Conservation (phyloP, 768 basidiomycete species). For the Serendipita sp. region DNA sequence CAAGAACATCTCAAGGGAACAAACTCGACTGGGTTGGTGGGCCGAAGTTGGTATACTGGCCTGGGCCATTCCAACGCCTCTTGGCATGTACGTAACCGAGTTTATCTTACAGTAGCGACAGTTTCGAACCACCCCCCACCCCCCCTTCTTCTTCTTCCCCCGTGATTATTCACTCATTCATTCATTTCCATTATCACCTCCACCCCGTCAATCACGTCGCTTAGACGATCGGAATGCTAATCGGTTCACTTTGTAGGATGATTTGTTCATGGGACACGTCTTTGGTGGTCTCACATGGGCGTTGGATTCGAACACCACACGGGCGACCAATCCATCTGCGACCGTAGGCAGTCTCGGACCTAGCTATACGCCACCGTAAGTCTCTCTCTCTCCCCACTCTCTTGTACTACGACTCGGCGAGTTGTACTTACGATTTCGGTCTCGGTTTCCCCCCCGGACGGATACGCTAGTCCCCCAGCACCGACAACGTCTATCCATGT, state of each 20-base stretch:
- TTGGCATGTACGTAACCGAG: constrained; percentile 38
- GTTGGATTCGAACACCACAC: constrained; percentile 52
- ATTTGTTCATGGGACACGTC: constrained; percentile 54
- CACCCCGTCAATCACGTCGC: not conserved
- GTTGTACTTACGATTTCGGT: too few relatives aligned
- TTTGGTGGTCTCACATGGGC: constrained; percentile 61
- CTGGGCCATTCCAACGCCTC: constrained; percentile 68
- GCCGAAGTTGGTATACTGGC: constrained; percentile 72
- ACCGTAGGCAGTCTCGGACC: constrained; percentile 33
- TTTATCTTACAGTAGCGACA: too few relatives aligned
- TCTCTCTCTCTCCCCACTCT: not conserved
- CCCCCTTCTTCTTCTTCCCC: too few relatives aligned
- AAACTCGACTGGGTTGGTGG: constrained; percentile 28
- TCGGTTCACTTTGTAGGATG: constrained; percentile 29
- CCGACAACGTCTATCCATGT: not conserved
- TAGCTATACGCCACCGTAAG: not conserved
- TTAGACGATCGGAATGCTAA: not conserved
- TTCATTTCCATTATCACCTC: too few relatives aligned
- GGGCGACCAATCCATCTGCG: constrained; percentile 42
- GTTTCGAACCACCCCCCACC: too few relatives aligned
- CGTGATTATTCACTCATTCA: too few relatives aligned
- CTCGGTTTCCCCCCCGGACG: not conserved
- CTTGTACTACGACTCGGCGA: not conserved
- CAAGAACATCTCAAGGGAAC: constrained; percentile 52
- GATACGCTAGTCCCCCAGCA: not conserved